These are phyloP conservation scores for Botrytis galanthina DNA, from an alignment of 2,329 filamentous ascomycete genomes.

Conservation along the genomic window DNA sequence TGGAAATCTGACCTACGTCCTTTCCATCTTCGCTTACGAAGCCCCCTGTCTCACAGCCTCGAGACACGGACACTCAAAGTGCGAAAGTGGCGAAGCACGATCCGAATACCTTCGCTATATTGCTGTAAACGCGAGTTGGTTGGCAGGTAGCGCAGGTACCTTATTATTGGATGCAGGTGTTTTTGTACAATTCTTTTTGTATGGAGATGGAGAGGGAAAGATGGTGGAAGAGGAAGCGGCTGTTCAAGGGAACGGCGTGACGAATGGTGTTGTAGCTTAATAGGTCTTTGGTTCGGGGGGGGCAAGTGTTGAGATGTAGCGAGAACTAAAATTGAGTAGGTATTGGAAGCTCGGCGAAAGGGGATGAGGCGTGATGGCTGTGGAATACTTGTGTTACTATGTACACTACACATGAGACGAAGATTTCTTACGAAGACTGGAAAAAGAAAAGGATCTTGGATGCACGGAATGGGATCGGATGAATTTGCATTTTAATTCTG, in stretches of 20 bases:
- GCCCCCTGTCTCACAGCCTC: slow-evolving; percentile 56
- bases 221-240: neutral
- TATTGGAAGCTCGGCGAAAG: neutral
- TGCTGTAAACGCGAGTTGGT: slow-evolving; percentile 85
- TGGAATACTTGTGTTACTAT: neutral
- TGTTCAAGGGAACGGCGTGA: slow-evolving; percentile 13
- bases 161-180: slow-evolving; percentile 81
- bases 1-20: slow-evolving; percentile 89
- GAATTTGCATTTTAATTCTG: neutral
- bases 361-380: neutral
- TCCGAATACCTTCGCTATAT: slow-evolving; percentile 71
- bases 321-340: neutral
- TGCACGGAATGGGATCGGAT: neutral
- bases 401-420: neutral
- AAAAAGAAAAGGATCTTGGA: neutral
- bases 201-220: slow-evolving; percentile 45
- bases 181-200: slow-evolving; percentile 90
- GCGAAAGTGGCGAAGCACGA: slow-evolving; percentile 47
- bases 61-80: slow-evolving; percentile 64
- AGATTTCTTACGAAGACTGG: neutral
- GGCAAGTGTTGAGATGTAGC: neutral
- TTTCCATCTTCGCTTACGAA: slow-evolving; percentile 88
- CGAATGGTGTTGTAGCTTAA: neutral
- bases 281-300: no score
- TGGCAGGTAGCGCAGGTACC: slow-evolving; percentile 85